phyloP scores from a whole-genome alignment of 306 rosid genomes.

The Vigna radiata region DNA sequence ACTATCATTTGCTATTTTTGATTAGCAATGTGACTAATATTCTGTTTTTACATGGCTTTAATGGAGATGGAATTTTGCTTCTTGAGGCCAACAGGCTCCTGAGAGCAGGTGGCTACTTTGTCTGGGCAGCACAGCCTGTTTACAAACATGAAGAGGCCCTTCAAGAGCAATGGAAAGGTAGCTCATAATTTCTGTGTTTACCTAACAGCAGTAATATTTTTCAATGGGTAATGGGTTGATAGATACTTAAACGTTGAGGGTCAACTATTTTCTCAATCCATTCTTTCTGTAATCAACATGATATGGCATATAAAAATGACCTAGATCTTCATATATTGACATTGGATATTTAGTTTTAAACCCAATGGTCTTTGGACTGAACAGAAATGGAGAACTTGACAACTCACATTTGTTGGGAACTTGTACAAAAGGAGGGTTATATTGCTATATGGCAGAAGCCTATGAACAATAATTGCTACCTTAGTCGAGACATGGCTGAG shows the following conservation, averaged over 20 bases:
- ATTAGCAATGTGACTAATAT: conserved; percentile 20
- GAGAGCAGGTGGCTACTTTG: conserved; percentile 89
- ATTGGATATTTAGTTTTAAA: conserved; percentile 19
- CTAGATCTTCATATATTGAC: conserved; percentile 16
- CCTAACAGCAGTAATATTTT: conserved; percentile 9
- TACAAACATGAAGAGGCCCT: conserved; percentile 75
- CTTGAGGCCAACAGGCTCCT: conserved; percentile 88
- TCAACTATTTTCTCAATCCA: not conserved
- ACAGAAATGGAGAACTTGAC: conserved; percentile 84
- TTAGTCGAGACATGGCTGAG: conserved; percentile 57
- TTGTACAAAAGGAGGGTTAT: conserved; percentile 77
- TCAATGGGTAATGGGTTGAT: conserved; percentile 3
- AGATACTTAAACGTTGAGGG: conserved; percentile 12
- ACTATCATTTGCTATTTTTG: not conserved
- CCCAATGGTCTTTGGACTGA: conserved; percentile 34
- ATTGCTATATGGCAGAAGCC: conserved; percentile 94
- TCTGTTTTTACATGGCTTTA: conserved; percentile 45
- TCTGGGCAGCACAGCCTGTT: conserved; percentile 95
- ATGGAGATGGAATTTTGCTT: conserved; percentile 87
- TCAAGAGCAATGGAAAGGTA: conserved; percentile 91
- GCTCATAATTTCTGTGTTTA: conserved; percentile 29
- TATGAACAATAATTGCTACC: conserved; percentile 78
- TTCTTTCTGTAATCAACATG: conserved; percentile 5
- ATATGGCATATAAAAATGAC: conserved; percentile 31
- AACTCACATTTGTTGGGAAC: conserved; percentile 79